Evolutionary conservation across 257 asterid species (phyloP), one percentile per base, ranked within the genome.

Genomic region (Fraxinus pennsylvanica): DNA sequence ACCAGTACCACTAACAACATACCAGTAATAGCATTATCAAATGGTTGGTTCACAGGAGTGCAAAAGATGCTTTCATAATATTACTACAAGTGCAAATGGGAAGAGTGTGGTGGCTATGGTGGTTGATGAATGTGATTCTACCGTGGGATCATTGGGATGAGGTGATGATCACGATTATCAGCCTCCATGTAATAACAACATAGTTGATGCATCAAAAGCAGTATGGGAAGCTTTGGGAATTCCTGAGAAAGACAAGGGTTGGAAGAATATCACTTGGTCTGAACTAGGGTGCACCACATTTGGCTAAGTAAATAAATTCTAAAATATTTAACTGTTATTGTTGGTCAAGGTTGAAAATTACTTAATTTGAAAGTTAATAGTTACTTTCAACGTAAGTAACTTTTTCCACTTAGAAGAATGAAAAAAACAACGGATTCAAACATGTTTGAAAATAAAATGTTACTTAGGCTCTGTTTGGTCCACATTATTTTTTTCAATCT

Each of bases 11-110:
- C 33, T 4, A 69, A 66, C 8, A 72, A 41, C 61, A 76, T 13
- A 12, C 63, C 74, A 67, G 47, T 76, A n/a, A 63, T 41, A 12
- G 66, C 79, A 21, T 41, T 76, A 39, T 76, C 73, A 35, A 76
- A 59, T 39, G 72, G 82, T 71, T 72, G 82, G 77, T 78, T 71
- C 50, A 6, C 3, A 68, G 14, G 43, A 14, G 14, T 10, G 30
- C 14, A 25, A 13, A 38, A n/a, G 74, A 36, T 70, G 74, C 54
- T 33, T 35, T 7, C 41, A 70, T 17, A 5, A 70, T 33, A n/a
- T 38, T 14, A 71, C 57, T 2, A 71, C 6, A 39, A 19, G 15
- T 71, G 59, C 30, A n/a, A 69, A 71, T 39, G 32, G 57, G 74
- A 19, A 27, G 22, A 21, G 54, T 19, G 54, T 19, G 74, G 29